Evolutionary conservation across 768 basidiomycete genomes (phyloP), one percentile per base, ranked within the genome.

Genomic region (Tephrocybe sp.): DNA sequence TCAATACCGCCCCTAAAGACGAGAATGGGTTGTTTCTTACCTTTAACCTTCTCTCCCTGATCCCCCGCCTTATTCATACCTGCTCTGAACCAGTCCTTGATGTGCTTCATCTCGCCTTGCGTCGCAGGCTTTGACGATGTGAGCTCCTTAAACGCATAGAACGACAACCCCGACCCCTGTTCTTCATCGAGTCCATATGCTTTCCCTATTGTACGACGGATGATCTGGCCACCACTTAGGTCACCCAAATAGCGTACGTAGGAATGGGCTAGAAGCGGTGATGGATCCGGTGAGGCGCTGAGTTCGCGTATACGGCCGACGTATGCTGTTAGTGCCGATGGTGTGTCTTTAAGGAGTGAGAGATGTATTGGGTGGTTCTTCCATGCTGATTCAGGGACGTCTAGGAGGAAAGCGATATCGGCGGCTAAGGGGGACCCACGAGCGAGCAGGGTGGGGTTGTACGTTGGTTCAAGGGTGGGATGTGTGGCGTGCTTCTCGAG

Each of bases 181-280:
- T 66, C 70, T 26, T 74, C 72, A 46, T 82, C 75, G 2, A 91
- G 74, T 11, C 66, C 73, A 61, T 90, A 92, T 12, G 85, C 79
- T 63, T 86, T 85, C 13, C 75, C 74, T n/a, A 90, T 64, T 31
- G 72, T 73, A 36, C 79, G 72, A 19, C 82, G 73, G 60, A 91
- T 82, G 52, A 77, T 71, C 69, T 91, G 89, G 1, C 90, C 89
- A 5, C 89, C 89, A 39, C 83, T 86, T 30, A 91, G 72, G 63
- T 92, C 89, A 42, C 88, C 89, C 30, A 91, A 76, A 66, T 91
- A 91, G 31, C 88, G 78, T n/a, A 89, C 85, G 61, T 91, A 91
- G 1, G 89, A 75, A 65, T 92, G 90, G 0, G 89, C 84, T 6
- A 92, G 75, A 7, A 92, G 77, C 5, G 73, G 66, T 0, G 77